Conservation (phyloP, 192 early-diverging fungal species). For the Spinellus fusiger region DNA sequence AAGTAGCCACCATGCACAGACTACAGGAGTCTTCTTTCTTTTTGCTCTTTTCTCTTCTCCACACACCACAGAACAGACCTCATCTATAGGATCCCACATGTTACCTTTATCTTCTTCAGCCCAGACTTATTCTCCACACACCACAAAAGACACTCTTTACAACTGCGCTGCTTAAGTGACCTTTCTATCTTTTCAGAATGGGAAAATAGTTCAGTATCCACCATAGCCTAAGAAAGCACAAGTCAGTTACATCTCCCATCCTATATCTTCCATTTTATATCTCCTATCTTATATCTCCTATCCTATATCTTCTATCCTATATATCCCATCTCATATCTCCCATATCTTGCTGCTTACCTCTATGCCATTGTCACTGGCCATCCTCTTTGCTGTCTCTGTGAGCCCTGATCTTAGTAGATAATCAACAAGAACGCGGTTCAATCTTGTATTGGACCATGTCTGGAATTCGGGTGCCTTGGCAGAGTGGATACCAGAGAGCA, state of each 20-base stretch:
- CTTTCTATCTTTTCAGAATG: slow-evolving; percentile 77
- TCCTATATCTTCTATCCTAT: too few relatives aligned
- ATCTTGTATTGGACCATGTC: slow-evolving; percentile 79
- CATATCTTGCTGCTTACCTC: slow-evolving; percentile 56
- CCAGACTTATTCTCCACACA: slow-evolving; percentile 88
- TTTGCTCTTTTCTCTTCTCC: too few relatives aligned
- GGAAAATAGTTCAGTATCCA: slow-evolving; percentile 88
- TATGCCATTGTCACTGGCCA: slow-evolving; percentile 57
- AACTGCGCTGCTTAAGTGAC: slow-evolving; percentile 71
- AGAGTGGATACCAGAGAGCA: slow-evolving; percentile 58
- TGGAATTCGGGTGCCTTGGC: slow-evolving; percentile 67
- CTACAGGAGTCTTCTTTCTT: neutral
- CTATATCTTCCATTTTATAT: too few relatives aligned
- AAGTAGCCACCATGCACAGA: neutral
- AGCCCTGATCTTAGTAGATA: slow-evolving; percentile 91
- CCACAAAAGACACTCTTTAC: slow-evolving; percentile 86
- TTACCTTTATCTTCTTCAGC: slow-evolving; percentile 84
- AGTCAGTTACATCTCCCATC: too few relatives aligned
- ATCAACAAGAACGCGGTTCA: slow-evolving; percentile 89
- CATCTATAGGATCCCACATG: neutral
- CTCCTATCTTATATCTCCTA: too few relatives aligned
- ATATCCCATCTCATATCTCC: too few relatives aligned
- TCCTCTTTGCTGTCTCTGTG: slow-evolving; percentile 62
- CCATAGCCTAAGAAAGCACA: slow-evolving; percentile 69
- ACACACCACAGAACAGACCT: too few relatives aligned